Base-by-base conservation (phyloP, 768 basidiomycete genomes). In the Pleurotus cornucopiae region DNA sequence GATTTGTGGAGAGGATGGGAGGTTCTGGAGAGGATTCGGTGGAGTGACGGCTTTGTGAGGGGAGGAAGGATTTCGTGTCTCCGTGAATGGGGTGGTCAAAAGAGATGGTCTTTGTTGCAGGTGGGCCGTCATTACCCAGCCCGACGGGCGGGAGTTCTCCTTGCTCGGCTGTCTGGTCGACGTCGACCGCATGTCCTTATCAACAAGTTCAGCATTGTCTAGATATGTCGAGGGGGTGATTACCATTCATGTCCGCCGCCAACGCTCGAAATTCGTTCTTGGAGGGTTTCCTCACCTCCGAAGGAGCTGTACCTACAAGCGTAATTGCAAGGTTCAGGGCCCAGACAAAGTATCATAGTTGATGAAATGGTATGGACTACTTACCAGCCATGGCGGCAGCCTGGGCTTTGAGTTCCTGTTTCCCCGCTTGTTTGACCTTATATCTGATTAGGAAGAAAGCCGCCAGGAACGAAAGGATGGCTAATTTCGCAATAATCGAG, bases 371-470 rank as follows among this genome's bases (percentile, higher is more conserved):
- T 34, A 34, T 34, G 23, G 23, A 25, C 23, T 25, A 34, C 30
- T 34, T 11, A 34, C 30, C 30, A 11, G 30, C 30, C 30, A 34
- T 34, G 30, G 30, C 30, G 7, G 51, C 46, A 13, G 64, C 65
- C 54, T 75, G 71, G 21, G 64, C 71, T 57, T 79, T 67, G 58
- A 64, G 60, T 61, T 81, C 76, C 48, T 81, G 78, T 2, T 70
- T 71, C 23, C 72, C 77, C 5, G 83, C 84, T 60, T 79, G 79
- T 54, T 75, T 71, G 4, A 85, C 68, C 57, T 79, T 81, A 68
- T 82, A 83, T 38, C 77, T 70, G 41, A 83, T 72, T 25, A 85
- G 71, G 58, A 82, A 74, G 67, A 83, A 84, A 20, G 81, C 79
- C 3, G 73, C 82, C 49, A 80, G 63, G 66, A 85, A 85, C 2